Percentiles rank a stretch among this genome's conserved stretches.
Conservation (phyloP, 129 eudicot species). For the Logfia minima region DNA sequence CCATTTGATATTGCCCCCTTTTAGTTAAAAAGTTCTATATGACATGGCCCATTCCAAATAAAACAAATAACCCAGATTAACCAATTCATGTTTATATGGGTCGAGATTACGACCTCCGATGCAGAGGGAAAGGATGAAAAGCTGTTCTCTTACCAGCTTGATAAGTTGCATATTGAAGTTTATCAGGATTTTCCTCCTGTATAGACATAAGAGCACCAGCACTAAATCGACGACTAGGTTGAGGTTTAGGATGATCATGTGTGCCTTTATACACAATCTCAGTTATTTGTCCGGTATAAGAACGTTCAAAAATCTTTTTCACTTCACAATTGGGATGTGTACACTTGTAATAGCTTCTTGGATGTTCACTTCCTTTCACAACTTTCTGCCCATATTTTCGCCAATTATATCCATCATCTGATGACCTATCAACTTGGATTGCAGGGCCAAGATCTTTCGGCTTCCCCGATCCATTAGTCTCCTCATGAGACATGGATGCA, state of each 20-base stretch:
- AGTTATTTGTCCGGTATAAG: conserved; percentile 84
- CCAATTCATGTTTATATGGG: neutral
- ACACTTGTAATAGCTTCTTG: conserved; percentile 98
- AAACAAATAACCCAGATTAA: conserved; percentile 1
- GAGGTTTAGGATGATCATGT: conserved; percentile 98
- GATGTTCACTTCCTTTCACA: conserved; percentile 95
- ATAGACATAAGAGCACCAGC: conserved; percentile 77
- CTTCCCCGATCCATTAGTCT: conserved; percentile 41
- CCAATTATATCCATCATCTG: conserved; percentile 97
- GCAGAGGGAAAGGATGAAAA: neutral
- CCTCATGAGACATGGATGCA: conserved; percentile 43
- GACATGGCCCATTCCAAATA: conserved; percentile 1
- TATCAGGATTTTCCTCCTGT: conserved; percentile 72
- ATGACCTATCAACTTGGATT: conserved; percentile 63
- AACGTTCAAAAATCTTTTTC: conserved; percentile 86
- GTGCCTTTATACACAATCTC: conserved; percentile 91
- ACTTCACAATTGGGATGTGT: conserved; percentile 96
- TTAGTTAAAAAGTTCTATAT: neutral
- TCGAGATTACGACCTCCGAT: neutral
- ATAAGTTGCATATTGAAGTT: conserved; percentile 40
- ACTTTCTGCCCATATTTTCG: conserved; percentile 97
- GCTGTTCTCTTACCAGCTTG: conserved; percentile 59
- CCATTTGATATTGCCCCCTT: neutral
- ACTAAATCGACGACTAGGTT: conserved; percentile 78
- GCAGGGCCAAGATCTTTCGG: conserved; percentile 55